Evolutionary conservation across 768 basidiomycete genomes (phyloP), one percentile per base, ranked within the genome.

Genomic region (Lactarius pseudohatsudake): DNA sequence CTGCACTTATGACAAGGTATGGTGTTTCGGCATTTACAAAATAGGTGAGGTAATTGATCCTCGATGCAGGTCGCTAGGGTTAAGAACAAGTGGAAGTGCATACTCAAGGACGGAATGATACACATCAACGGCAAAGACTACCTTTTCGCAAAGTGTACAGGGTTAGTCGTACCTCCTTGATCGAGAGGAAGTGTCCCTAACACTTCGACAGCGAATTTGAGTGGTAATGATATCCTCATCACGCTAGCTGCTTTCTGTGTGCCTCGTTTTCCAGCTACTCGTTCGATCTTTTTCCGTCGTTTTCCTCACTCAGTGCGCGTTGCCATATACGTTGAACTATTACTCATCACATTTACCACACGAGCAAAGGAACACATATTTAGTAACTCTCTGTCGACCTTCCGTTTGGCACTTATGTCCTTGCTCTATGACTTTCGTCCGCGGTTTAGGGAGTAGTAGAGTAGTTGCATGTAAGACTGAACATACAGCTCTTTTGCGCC

Each of bases 41-140:
- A 38, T 54, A 30, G 2, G 26, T 16, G 32, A 69, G 56, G 20
- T 2, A 43, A 58, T 64, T 70, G 20, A 67, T 59, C 20, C 16
- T 32, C 45, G 18, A 32, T 43, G 8, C 58, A 98, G 96, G 96
- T 98, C 41, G 94, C 96, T 54, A 85, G 97, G n/a, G 96, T 98
- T 30, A 99, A 98, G 80, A 98, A 97, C 80, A 99, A 98, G 80
- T 99, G 97, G 97, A 99, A 98, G 81, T 96, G 95, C 67, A 88
- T 93, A 28, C 83, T 99, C 60, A 97, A 97, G 78, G 97, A 98
- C 70, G 97, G 97, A 3, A 94, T 98, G 89, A 92, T 98, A 69
- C 92, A 94, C 72, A 86, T 97, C 71, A 97, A 97, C 70, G 96
- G 96, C 36, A 94, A 92, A 73, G 97, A 99, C 74, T 99, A 98